Evolutionary conservation across 352 stramenopile species (phyloP).

Genomic region (Pythium aquatile): DNA sequence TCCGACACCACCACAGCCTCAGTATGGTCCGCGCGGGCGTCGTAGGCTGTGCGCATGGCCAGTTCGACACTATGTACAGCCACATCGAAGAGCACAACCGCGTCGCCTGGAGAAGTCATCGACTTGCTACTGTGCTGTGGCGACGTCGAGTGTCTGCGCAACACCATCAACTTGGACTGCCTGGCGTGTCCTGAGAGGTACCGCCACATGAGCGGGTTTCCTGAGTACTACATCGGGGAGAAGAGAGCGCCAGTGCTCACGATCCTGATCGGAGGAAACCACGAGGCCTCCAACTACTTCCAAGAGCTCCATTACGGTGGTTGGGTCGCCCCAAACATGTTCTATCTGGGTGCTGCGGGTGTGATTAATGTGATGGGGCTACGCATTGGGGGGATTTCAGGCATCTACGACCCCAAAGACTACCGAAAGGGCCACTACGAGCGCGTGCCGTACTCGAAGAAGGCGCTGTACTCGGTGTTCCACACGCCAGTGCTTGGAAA

Average conservation of each 20-base stretch:
- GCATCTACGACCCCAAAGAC: constrained; percentile 95
- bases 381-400: constrained; percentile 94
- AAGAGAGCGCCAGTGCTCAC: constrained; percentile 93
- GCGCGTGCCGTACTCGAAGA: constrained; percentile 52
- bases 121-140: constrained; percentile 97
- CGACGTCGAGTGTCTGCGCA: constrained; percentile 28
- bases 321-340: constrained; percentile 98
- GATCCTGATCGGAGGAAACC: constrained; percentile 98
- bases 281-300: constrained; percentile 97
- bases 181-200: constrained; percentile 97
- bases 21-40: constrained; percentile 82
- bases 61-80: constrained; percentile 98
- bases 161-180: constrained; percentile 91
- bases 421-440: constrained; percentile 90
- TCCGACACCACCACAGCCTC: no score
- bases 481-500: no score
- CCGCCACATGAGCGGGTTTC: constrained; percentile 88
- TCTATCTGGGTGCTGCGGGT: constrained; percentile 95
- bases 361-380: constrained; percentile 91
- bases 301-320: constrained; percentile 97
- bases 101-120: constrained; percentile 36
- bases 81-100: constrained; percentile 55
- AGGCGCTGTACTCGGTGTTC: constrained; percentile 77
- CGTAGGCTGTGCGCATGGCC: constrained; percentile 97
- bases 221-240: constrained; percentile 93